phyloP scores from a whole-genome alignment of 257 asterid species.

The Solanum corneliomulleri region DNA sequence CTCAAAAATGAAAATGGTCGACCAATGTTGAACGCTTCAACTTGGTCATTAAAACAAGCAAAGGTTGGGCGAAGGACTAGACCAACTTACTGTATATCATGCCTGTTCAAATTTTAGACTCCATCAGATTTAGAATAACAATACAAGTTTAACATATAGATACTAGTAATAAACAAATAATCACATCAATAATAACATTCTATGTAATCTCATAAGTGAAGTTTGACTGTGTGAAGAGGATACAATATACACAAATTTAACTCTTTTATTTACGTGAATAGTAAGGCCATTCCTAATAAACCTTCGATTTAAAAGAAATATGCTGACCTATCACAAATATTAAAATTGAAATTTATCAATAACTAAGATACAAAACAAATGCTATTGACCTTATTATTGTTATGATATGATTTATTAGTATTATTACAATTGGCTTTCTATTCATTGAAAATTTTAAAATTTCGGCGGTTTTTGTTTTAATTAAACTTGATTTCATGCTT shows the following conservation, averaged over 20 bases:
- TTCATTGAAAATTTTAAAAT: background rate
- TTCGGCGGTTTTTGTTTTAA: background rate
- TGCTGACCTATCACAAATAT: background rate
- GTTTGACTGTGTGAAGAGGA: too few relatives aligned
- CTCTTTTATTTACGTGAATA: rapidly evolving
- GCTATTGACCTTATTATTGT: background rate
- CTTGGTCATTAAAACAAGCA: background rate
- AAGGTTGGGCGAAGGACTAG: background rate
- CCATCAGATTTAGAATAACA: background rate
- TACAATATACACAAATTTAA: too few relatives aligned
- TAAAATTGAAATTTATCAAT: background rate
- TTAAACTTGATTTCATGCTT: background rate
- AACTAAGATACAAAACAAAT: background rate
- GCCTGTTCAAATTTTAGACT: background rate
- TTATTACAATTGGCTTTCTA: background rate
- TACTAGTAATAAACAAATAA: background rate
- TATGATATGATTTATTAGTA: background rate
- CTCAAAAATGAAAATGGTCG: too few relatives aligned
- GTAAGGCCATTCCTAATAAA: rapidly evolving
- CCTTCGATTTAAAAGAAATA: background rate
- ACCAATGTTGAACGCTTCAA: too few relatives aligned
- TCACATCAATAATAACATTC: too few relatives aligned
- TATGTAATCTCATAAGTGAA: too few relatives aligned
- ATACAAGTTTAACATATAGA: background rate
- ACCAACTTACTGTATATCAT: too few relatives aligned